Evolutionary conservation across 352 stramenopile species (phyloP).

Genomic region (Globisporangium middletonii): DNA sequence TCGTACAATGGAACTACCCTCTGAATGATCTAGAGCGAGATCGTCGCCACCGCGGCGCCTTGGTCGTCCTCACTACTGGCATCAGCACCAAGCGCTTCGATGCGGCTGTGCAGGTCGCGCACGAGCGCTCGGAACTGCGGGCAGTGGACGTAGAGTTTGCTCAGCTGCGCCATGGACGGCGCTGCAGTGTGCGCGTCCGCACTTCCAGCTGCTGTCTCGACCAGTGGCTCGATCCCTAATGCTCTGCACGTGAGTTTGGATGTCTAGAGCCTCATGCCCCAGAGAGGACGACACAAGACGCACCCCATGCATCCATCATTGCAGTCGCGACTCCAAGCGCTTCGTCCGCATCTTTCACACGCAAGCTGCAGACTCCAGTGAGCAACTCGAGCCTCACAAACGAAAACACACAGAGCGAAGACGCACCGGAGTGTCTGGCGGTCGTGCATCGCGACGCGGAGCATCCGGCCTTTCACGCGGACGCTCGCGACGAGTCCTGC

Average conservation of each 20-base stretch:
- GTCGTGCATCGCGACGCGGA: constrained; percentile 17
- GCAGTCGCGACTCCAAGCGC: constrained; percentile 22
- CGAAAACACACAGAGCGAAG: not conserved
- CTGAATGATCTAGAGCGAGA: not conserved
- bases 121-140: constrained; percentile 28
- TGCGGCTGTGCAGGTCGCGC: constrained; percentile 29
- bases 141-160: constrained; percentile 24
- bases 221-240: constrained; percentile 34
- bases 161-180: constrained; percentile 17
- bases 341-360: constrained; percentile 17
- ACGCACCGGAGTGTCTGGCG: constrained; percentile 26
- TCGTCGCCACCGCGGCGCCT: not conserved
- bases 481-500: constrained; percentile 20
- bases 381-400: not conserved
- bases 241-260: not conserved
- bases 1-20: not conserved
- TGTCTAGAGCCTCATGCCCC: not conserved
- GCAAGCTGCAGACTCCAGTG: constrained; percentile 16
- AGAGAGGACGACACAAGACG: not conserved
- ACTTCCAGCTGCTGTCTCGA: constrained; percentile 19
- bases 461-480: constrained; percentile 25
- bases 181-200: not conserved
- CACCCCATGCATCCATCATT: constrained; percentile 48
- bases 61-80: not conserved
- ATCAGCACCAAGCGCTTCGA: constrained; percentile 15